Percentiles rank a stretch among this genome's conserved stretches.
Evolutionary conservation across 768 basidiomycete genomes (phyloP).

Genomic region (Termitomyces sp.): DNA sequence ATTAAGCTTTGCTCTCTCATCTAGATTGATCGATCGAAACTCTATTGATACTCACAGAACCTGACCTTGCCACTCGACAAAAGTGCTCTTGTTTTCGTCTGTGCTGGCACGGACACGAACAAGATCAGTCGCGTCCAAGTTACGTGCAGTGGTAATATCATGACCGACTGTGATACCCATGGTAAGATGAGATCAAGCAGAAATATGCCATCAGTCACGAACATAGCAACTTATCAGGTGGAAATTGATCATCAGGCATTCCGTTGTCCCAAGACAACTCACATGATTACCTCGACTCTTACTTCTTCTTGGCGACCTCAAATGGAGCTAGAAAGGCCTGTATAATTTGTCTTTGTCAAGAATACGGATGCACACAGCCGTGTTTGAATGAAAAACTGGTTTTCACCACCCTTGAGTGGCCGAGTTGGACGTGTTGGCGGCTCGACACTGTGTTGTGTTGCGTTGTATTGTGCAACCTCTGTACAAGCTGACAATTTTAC

Average conservation of each 20-base stretch:
- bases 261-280: neutral
- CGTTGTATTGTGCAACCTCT: no score
- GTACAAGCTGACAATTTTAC: no score
- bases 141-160: neutral
- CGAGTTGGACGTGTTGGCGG: no score
- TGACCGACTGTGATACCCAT: neutral
- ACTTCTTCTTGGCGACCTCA: neutral
- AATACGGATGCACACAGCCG: no score
- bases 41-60: conserved; percentile 13
- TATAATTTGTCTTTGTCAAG: neutral
- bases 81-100: conserved; percentile 7
- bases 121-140: conserved; percentile 8
- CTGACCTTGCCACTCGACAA: conserved; percentile 17
- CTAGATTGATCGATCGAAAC: neutral
- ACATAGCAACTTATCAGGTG: neutral
- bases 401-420: no score
- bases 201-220: neutral
- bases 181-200: neutral
- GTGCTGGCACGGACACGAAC: conserved; percentile 16
- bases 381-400: no score
- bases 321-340: neutral
- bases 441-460: no score
- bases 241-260: neutral
- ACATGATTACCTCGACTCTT: neutral
- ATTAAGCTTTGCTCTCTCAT: neutral